Evolutionary conservation across 1,284 basidiomycete species (phyloP), one percentile per base, ranked within the genome.

Genomic region (Hymenochaete sp.): DNA sequence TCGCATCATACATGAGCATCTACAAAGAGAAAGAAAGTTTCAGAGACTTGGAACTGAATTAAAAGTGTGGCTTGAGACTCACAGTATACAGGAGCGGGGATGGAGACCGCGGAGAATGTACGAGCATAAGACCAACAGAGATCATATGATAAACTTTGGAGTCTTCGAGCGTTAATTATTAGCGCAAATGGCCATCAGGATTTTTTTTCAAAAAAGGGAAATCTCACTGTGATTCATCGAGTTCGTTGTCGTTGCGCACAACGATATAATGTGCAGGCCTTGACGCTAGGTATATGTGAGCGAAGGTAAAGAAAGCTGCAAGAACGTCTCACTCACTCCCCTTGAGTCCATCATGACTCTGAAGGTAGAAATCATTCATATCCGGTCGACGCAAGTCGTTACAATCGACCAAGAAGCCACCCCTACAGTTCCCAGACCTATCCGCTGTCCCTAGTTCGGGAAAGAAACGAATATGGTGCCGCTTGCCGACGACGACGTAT

Each of bases 381-480:
- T 52, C 46, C 3, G 56, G 56, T 33, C 45, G 50, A 6, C 42
- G 38, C 9, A 57, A 48, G 6, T 51, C 50, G 27, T 36, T 47
- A 32, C 52, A 44, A 29, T 67, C 63, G 5, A 60, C 61, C 6
- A 63, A 57, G 41, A 63, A 61, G 1, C 58, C 59, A 31, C 62
- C 51, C 7, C 48, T 54, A 26, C 62, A 57, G 39, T 67, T 67
- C 2, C 56, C 57, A 22, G 62, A 60, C 24, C 37, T 47, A 4
- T 63, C 62, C n/a, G 32, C 45, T 9, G 50, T 40, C 8, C 51
- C 44, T 8, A 11, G 14, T 10, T 53, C 37, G 2, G 68, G 66
- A 48, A 69, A 69, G 55, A 68, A 67, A 11, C 65, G 53, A 24
- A 63, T 57, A 47, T 67, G 67, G 40, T 66, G 66, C 16, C 65